These are phyloP conservation scores for Pleurotus tuoliensis DNA, from an alignment of 768 basidiomycete species.

Conservation along the genomic window DNA sequence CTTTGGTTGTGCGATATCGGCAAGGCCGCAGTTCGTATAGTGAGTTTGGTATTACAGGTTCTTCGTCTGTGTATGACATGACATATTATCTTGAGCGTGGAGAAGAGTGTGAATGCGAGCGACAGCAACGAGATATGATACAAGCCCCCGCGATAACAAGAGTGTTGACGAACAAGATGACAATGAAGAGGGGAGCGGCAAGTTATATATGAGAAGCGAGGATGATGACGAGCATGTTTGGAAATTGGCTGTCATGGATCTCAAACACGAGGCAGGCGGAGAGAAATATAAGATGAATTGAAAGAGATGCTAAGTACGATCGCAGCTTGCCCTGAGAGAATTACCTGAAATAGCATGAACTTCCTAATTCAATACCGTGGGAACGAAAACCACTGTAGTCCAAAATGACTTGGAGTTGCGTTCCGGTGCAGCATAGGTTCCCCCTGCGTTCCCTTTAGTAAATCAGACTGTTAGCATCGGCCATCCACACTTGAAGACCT, in stretches of 20 bases:
- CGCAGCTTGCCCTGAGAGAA: constrained; percentile 33
- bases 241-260: constrained; percentile 9
- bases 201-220: constrained; percentile 8
- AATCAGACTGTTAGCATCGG: too few relatives aligned
- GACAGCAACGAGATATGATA: not conserved
- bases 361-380: too few relatives aligned
- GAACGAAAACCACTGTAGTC: too few relatives aligned
- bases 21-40: constrained; percentile 30
- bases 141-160: too few relatives aligned
- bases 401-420: too few relatives aligned
- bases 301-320: constrained; percentile 5
- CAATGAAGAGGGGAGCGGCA: not conserved
- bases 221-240: constrained; percentile 26
- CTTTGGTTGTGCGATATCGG: constrained; percentile 34
- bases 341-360: too few relatives aligned
- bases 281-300: constrained; percentile 1
- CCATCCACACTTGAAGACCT: too few relatives aligned
- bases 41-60: constrained; percentile 20
- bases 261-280: constrained; percentile 27
- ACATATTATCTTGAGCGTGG: not conserved
- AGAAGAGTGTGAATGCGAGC: not conserved
- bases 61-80: constrained; percentile 1
- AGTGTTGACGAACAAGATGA: not conserved
- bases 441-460: too few relatives aligned
- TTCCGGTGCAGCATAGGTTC: too few relatives aligned